These are phyloP conservation scores for Aphanomyces stellatus DNA, from an alignment of 352 stramenopile genomes.

Conservation along the genomic window DNA sequence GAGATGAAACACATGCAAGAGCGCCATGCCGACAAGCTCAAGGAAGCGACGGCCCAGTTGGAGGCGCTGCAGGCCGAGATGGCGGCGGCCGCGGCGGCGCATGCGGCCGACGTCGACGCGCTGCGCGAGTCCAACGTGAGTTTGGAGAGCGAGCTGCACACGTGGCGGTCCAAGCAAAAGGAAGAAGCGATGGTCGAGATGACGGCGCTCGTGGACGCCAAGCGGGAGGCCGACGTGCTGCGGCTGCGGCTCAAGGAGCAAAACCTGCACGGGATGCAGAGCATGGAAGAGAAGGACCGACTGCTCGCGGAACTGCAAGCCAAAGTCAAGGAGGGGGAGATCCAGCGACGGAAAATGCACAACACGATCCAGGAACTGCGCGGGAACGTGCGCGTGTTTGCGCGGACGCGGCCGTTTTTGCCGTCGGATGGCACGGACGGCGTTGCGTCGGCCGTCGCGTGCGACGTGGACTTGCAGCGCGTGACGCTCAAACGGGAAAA, in stretches of 20 bases:
- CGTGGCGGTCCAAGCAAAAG: conserved; percentile 18
- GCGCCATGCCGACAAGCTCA: conserved; percentile 27
- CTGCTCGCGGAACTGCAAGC: conserved; percentile 60
- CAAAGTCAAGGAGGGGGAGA: conserved; percentile 70
- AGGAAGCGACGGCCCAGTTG: conserved; percentile 30
- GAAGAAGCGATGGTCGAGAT: conserved; percentile 14
- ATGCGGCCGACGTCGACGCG: conserved; percentile 34
- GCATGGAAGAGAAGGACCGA: conserved; percentile 60
- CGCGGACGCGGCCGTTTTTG: conserved; percentile 87
- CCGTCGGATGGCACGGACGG: conserved; percentile 50
- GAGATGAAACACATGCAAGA: conserved; percentile 53
- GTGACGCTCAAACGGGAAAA: conserved; percentile 53
- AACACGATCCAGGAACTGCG: conserved; percentile 97
- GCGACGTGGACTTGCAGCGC: conserved; percentile 60
- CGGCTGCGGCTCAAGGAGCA: conserved; percentile 57
- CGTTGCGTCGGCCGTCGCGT: conserved; percentile 38
- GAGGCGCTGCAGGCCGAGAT: conserved; percentile 31
- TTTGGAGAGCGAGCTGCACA: conserved; percentile 64
- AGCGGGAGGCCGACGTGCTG: conserved; percentile 60
- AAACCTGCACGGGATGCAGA: conserved; percentile 46
- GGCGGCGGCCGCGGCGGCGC: conserved; percentile 1
- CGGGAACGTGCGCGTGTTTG: conserved; percentile 98
- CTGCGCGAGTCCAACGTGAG: conserved; percentile 69
- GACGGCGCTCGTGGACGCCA: conserved; percentile 41
- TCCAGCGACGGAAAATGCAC: conserved; percentile 91